Conservation (phyloP, 2,329 filamentous ascomycete genomes). For the Calonectria honghensis region DNA sequence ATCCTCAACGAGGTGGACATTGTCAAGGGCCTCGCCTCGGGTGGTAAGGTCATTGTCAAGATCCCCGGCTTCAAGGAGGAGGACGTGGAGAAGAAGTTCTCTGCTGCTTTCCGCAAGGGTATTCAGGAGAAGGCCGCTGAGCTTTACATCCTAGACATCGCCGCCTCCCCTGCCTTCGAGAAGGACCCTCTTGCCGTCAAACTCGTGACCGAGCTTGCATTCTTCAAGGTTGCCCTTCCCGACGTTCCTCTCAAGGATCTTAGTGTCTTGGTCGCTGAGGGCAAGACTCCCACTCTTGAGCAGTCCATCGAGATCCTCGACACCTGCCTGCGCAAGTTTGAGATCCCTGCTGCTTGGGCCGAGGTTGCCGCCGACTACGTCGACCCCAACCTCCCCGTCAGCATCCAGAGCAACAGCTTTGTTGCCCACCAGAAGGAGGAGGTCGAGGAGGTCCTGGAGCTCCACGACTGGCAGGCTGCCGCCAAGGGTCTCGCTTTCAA, state of each 20-base stretch:
- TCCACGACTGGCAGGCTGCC: conserved; percentile 87
- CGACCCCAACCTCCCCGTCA: conserved; percentile 73
- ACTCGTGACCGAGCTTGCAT: conserved; percentile 85
- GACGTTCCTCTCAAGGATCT: conserved; percentile 77
- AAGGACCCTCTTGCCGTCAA: conserved; percentile 79
- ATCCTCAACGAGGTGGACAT: conserved; percentile 87
- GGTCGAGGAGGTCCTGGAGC: conserved; percentile 76
- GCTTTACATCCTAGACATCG: conserved; percentile 85
- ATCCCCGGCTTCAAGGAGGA: conserved; percentile 89
- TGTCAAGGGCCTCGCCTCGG: conserved; percentile 80
- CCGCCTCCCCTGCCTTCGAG: conserved; percentile 80
- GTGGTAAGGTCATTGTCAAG: conserved; percentile 84
- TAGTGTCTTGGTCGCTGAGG: conserved; percentile 77
- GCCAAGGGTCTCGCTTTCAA: conserved; percentile 95
- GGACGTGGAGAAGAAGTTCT: conserved; percentile 90
- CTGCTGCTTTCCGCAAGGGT: conserved; percentile 80
- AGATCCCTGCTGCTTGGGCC: conserved; percentile 87
- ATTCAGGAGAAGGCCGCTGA: conserved; percentile 82
- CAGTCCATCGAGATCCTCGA: conserved; percentile 81
- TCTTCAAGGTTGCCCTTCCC: conserved; percentile 85
- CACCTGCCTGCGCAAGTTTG: conserved; percentile 81
- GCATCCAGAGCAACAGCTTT: conserved; percentile 88
- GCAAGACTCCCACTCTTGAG: conserved; percentile 68
- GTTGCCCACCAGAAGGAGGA: conserved; percentile 86
- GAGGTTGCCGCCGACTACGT: conserved; percentile 75